These are phyloP conservation scores for Hibiscus tridactylites DNA, from an alignment of 345 rosid species.

Conservation along the genomic window DNA sequence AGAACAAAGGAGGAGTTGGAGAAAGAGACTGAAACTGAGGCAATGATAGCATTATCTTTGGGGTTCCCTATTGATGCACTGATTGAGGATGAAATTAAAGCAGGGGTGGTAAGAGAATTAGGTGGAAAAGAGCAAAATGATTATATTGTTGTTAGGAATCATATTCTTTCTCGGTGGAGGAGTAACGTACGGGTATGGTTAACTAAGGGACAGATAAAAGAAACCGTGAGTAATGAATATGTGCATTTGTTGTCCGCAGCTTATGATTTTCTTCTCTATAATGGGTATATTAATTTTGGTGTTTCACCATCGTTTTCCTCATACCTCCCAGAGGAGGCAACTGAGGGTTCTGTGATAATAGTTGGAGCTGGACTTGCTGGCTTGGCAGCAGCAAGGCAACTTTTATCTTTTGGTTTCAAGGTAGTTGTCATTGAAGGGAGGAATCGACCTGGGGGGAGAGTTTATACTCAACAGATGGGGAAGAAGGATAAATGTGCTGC, in stretches of 20 bases:
- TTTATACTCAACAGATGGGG: constrained; percentile 90
- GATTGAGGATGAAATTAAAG: constrained; percentile 78
- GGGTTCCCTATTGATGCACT: constrained; percentile 90
- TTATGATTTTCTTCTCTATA: constrained; percentile 66
- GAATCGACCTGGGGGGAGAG: constrained; percentile 88
- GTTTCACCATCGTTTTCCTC: constrained; percentile 42
- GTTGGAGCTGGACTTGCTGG: constrained; percentile 98
- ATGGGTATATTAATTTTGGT: constrained; percentile 88
- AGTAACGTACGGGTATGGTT: constrained; percentile 69
- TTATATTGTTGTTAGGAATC: constrained; percentile 91
- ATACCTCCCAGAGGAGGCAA: constrained; percentile 38
- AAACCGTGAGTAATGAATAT: constrained; percentile 69
- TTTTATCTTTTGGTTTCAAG: constrained; percentile 76
- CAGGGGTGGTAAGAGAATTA: constrained; percentile 67
- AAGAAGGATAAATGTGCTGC: constrained; percentile 48
- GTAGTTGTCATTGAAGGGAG: constrained; percentile 87
- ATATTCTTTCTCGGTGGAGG: constrained; percentile 86
- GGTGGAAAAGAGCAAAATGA: constrained; percentile 95
- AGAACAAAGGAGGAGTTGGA: constrained; percentile 58
- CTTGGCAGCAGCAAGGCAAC: constrained; percentile 89
- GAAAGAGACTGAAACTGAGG: constrained; percentile 91
- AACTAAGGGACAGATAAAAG: constrained; percentile 69
- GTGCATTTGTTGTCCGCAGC: constrained; percentile 68
- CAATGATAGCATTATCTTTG: constrained; percentile 77
- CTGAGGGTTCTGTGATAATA: constrained; percentile 61